phyloP scores from a whole-genome alignment of 1,139 yeast species.

The Kodamaea alishanica region DNA sequence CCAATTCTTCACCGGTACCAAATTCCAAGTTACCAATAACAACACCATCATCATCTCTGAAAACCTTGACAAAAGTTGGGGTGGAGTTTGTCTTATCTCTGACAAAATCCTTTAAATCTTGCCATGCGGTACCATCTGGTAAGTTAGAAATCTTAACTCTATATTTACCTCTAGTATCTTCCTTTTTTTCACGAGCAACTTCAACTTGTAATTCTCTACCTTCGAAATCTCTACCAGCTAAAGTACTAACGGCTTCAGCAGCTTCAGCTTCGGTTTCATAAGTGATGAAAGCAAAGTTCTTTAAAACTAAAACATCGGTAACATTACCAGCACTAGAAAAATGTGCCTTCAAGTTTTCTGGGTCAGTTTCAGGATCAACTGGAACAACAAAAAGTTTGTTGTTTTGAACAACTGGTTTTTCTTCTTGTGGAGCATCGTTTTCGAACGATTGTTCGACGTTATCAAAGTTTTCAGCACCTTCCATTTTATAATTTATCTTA shows the following conservation, averaged over 20 bases:
- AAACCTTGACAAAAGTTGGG: conserved; percentile 71
- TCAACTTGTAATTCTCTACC: conserved; percentile 67
- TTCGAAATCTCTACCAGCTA: conserved; percentile 53
- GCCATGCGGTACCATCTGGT: conserved; percentile 80
- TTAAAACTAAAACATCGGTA: conserved; percentile 63
- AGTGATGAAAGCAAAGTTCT: conserved; percentile 75
- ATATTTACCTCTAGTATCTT: conserved; percentile 63
- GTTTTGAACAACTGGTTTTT: conserved; percentile 7
- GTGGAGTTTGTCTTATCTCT: conserved; percentile 63
- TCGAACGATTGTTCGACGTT: conserved; percentile 2
- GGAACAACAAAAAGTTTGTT: conserved; percentile 43
- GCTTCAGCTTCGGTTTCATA: conserved; percentile 67
- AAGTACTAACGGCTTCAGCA: conserved; percentile 59
- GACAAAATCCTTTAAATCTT: conserved; percentile 77
- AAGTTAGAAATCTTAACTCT: conserved; percentile 66
- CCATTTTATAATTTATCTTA: conserved; percentile 2
- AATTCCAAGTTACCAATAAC: conserved; percentile 79
- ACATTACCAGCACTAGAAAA: conserved; percentile 64
- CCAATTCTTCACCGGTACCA: conserved; percentile 68
- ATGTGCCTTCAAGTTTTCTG: conserved; percentile 63
- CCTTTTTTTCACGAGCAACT: conserved; percentile 60
- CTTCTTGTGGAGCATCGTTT: not conserved
- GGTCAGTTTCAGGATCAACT: conserved; percentile 36
- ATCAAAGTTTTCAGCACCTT: conserved; percentile 1
- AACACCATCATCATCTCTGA: conserved; percentile 59